Evolutionary conservation across 768 basidiomycete genomes (phyloP).

Genomic region (Collybiopsis confluens): DNA sequence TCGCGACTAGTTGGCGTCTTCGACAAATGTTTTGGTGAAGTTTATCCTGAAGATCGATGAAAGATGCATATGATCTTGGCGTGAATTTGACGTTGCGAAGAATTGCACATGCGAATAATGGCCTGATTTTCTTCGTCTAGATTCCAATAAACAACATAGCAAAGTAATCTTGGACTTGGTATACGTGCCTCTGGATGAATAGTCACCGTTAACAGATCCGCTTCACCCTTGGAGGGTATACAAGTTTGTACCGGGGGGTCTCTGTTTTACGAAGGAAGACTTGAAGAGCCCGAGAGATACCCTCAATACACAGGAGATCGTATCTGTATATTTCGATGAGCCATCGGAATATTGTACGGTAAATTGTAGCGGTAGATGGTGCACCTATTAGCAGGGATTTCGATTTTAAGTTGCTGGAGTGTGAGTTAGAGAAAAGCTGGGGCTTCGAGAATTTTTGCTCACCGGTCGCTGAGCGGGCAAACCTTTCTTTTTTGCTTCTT

Average conservation of each 20-base stretch:
- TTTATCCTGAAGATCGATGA: slow-evolving; percentile 99
- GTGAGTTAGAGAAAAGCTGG: not conserved
- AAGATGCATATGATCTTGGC: slow-evolving; percentile 84
- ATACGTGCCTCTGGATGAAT: slow-evolving; percentile 60
- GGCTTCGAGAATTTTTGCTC: slow-evolving; percentile 17
- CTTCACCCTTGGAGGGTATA: slow-evolving; percentile 70
- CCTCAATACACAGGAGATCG: slow-evolving; percentile 95
- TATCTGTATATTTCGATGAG: slow-evolving; percentile 53
- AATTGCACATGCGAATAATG: slow-evolving; percentile 87
- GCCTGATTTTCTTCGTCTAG: slow-evolving; percentile 79
- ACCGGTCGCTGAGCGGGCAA: slow-evolving; percentile 84
- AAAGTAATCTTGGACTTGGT: not conserved
- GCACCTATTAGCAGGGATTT: slow-evolving; percentile 95
- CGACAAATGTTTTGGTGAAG: slow-evolving; percentile 95
- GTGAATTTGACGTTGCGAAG: slow-evolving; percentile 90
- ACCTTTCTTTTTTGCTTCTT: slow-evolving; percentile 77
- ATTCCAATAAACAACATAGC: not conserved
- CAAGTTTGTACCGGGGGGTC: slow-evolving; percentile 69
- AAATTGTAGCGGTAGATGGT: slow-evolving; percentile 6
- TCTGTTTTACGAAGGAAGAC: slow-evolving; percentile 72
- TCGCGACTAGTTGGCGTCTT: slow-evolving; percentile 85
- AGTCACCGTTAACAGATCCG: slow-evolving; percentile 59
- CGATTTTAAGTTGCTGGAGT: slow-evolving; percentile 91
- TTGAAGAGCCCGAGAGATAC: slow-evolving; percentile 81
- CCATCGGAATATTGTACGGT: not conserved